phyloP scores from a whole-genome alignment of 306 rosid genomes.

The Begonia fuchsioides region DNA sequence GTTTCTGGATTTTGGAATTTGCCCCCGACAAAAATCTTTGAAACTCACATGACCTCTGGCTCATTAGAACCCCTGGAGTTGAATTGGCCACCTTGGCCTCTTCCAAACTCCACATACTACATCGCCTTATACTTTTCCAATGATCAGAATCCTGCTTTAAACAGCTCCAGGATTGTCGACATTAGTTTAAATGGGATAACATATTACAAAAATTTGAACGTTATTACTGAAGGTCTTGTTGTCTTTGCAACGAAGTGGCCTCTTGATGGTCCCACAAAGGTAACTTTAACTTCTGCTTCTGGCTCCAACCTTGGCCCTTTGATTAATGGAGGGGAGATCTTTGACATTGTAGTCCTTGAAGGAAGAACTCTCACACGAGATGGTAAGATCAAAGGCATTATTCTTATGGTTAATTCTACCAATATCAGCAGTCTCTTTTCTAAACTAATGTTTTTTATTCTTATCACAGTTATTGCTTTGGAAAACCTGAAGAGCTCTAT shows the following conservation, averaged over 20 bases:
- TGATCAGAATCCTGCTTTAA: conserved; percentile 9
- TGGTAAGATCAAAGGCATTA: conserved; percentile 27
- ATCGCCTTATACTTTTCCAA: conserved; percentile 74
- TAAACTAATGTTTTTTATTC: conserved; percentile 7
- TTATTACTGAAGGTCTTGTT: conserved; percentile 41
- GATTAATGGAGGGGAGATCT: conserved; percentile 78
- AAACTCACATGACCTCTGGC: conserved; percentile 35
- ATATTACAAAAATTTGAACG: conserved; percentile 44
- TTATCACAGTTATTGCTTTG: conserved; percentile 54
- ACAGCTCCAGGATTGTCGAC: conserved; percentile 33
- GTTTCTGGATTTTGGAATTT: conserved; percentile 80
- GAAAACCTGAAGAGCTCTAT: conserved; percentile 29
- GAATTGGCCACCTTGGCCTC: conserved; percentile 50
- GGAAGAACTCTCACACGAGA: conserved; percentile 68
- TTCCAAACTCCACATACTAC: conserved; percentile 40
- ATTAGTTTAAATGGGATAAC: conserved; percentile 41
- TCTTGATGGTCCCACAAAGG: conserved; percentile 49
- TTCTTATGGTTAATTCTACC: too few species aligned
- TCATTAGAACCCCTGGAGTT: conserved; percentile 30
- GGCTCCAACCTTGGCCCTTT: conserved; percentile 47
- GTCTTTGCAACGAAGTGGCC: conserved; percentile 76
- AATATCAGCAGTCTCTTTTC: neutral
- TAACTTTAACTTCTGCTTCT: conserved; percentile 46
- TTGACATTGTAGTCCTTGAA: conserved; percentile 38
- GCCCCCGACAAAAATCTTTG: conserved; percentile 55